phyloP scores from a whole-genome alignment of 2,329 filamentous ascomycete genomes.

The Dactylonectria macrodidyma region DNA sequence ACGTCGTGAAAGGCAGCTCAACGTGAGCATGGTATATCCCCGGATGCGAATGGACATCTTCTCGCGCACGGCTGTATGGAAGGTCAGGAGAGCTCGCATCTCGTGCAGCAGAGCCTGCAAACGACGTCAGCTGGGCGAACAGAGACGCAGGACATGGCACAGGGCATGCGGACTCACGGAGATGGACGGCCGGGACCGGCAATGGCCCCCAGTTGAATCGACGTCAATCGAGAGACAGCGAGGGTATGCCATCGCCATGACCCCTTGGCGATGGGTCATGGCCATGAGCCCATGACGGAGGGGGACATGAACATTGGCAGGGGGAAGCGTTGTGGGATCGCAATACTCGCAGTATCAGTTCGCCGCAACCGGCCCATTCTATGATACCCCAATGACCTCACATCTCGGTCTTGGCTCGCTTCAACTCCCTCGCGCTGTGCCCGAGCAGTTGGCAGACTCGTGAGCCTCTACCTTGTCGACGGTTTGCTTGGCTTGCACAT shows the following conservation, averaged over 20 bases:
- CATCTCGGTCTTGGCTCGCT: constrained; percentile 30
- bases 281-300: constrained; percentile 32
- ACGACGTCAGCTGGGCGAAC: constrained; percentile 20
- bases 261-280: constrained; percentile 5
- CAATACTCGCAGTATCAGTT: constrained; percentile 15
- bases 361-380: constrained; percentile 33
- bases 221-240: constrained; percentile 29
- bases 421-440: constrained; percentile 26
- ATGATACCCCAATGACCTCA: constrained; percentile 46
- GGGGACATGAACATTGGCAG: not conserved
- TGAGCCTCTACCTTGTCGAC: constrained; percentile 2
- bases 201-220: constrained; percentile 7
- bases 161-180: not conserved
- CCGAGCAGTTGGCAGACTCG: constrained; percentile 4
- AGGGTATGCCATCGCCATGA: constrained; percentile 29
- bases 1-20: not conserved
- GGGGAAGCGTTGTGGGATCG: constrained; percentile 16
- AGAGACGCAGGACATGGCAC: constrained; percentile 8
- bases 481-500: constrained; percentile 26
- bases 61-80: not conserved
- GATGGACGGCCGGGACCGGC: constrained; percentile 9
- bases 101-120: not conserved
- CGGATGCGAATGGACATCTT: not conserved
- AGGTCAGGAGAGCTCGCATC: not conserved
- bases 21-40: not conserved